Base-by-base conservation (phyloP, 805 yeast species). In the Hagleromyces aurorensis region DNA sequence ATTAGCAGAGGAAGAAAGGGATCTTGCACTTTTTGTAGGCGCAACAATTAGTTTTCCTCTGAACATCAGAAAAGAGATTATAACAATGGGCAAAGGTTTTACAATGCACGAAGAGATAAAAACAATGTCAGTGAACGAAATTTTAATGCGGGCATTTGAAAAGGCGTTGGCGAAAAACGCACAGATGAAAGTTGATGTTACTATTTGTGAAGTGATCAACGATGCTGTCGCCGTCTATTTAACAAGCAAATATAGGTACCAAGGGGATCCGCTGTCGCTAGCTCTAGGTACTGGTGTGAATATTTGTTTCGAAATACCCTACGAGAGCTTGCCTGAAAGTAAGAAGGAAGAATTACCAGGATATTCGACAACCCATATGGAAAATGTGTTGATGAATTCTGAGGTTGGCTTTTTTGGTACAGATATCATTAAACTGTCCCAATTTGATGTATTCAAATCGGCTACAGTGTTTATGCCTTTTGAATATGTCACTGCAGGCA, bases 201-300 rank as follows among this genome's bases (percentile, higher is more conserved):
- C 56, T 10, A 63, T 77, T 13, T 51, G 60, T 36, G 53, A 65
- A 10, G 64, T 78, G 21, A 57, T 77, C 17, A 78, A 78, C 49
- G 86, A 75, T 45, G 70, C 82, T 1, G 64, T 75, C n/a, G 77
- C 82, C 0, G 81, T 76, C 0, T 70, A 65, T 46, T 56, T 77
- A 7, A 67, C 82, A 0, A 77, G 76, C 7, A 41, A 51, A 12
- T 42, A 45, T 18, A 51, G 33, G 14, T 34, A 28, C 14, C 27
- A 27, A 15, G 30, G 26, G 7, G 22, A 27, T 5, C 21, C 36
- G 8, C 42, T 77, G 25, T 79, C 81, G 0, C 40, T 78, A 40
- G 80, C 78, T 3, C 51, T 78, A 29, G 86, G 87, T 1, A 78
- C 87, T 3, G 87, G 87, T 1, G 52, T 72, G 30, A 78, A 78